Evolutionary conservation across 768 basidiomycete species (phyloP).

Genomic region (Gymnopilus dilepis): DNA sequence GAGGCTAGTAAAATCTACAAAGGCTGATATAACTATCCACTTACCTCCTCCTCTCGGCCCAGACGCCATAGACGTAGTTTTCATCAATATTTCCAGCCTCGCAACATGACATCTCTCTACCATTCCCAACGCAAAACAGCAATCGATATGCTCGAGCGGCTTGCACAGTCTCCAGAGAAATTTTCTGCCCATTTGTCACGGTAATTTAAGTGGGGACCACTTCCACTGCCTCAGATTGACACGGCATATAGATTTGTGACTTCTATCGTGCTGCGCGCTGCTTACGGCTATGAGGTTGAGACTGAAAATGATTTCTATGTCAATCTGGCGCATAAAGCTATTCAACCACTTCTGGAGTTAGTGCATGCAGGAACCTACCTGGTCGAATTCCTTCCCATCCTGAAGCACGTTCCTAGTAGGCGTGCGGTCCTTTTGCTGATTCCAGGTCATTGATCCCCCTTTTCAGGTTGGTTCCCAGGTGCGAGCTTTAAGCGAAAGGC

Average conservation of each 20-base stretch:
- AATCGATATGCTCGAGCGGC: constrained; percentile 28
- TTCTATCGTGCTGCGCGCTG: constrained; percentile 41
- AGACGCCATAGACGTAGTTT: constrained; percentile 39
- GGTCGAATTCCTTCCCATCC: constrained; percentile 42
- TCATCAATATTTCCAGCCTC: constrained; percentile 42
- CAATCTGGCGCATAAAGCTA: constrained; percentile 37
- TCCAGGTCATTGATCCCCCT: too few relatives aligned
- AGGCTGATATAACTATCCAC: background rate
- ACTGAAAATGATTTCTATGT: constrained; percentile 43
- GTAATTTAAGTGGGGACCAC: constrained; percentile 26
- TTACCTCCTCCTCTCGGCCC: background rate
- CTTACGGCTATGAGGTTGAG: constrained; percentile 46
- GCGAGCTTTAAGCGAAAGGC: constrained; percentile 40
- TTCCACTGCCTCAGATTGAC: background rate
- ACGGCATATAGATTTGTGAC: constrained; percentile 32
- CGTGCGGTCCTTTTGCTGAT: background rate
- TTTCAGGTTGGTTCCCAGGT: constrained; percentile 44
- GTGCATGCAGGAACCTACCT: constrained; percentile 44
- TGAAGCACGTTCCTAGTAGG: constrained; percentile 37
- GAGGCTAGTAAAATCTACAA: constrained; percentile 11
- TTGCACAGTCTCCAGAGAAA: constrained; percentile 32
- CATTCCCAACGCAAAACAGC: constrained; percentile 30
- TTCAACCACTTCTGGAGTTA: constrained; percentile 32
- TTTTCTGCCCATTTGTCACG: constrained; percentile 35
- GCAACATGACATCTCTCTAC: constrained; percentile 32